Evolutionary conservation across 2,329 filamentous ascomycete species (phyloP), one percentile per base, ranked within the genome.

Genomic region (Calonectria honghensis): DNA sequence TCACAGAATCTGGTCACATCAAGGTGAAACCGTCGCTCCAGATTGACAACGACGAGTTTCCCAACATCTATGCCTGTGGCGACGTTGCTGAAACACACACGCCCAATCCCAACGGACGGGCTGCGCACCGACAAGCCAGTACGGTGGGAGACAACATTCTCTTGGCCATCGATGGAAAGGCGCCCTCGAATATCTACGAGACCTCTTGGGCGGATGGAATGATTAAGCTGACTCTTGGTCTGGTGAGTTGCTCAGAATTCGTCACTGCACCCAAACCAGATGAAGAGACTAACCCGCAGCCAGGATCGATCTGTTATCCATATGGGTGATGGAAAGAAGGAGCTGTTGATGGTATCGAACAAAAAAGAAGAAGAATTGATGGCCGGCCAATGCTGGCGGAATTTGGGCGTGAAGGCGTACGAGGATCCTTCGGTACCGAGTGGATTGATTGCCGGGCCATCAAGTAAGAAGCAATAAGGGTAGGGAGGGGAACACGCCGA

Each of bases 61-160:
- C 87, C 2, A 88, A 91, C 74, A 85, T 94, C 2, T 94, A 92
- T 77, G 90, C 89, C 1, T 88, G 91, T n/a, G 93, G 93, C 24
- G 92, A 94, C 75, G 90, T 94, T 6, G 89, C 91, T 5, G 89
- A 90, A 32, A 88, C 87, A 1, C 74, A 82, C 14, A 86, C 87
- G 0, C 85, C 85, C 0, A 82, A 85, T 45, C 89, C 89, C 7
- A 92, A 92, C 79, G 90, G 89, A 0, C 86, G 91, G 13, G 88
- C 90, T 0, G 90, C 90, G 0, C 85, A 86, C 57, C 84, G 86
- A 14, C 92, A 94, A 78, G 90, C 89, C 3, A 84, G 85, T 37
- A 79, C 90, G 5, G 91, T 88, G 0, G 87, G 87, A 2, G 86
- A 88, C 50, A 94, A 93, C 75, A 86, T 93, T 24, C 79, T 91